Conservation (phyloP, 169 alveolate species). For the Plasmodium falciparum region DNA sequence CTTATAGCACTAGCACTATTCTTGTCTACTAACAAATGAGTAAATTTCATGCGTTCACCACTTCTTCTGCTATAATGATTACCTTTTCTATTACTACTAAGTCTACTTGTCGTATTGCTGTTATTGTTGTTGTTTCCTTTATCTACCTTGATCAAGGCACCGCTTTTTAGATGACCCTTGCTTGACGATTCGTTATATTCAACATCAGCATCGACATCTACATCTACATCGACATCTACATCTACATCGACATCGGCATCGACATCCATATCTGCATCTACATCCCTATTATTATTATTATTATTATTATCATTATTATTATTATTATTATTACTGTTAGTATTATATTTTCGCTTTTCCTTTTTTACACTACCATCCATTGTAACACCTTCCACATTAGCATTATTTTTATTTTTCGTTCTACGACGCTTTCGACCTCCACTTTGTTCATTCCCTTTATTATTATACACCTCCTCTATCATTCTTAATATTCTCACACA, state of each 20-base stretch:
- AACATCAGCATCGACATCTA: too few species aligned
- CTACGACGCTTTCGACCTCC: conserved; percentile 27
- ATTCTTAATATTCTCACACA: conserved; percentile 84
- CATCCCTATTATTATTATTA: not conserved
- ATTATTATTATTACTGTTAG: not conserved
- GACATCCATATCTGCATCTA: not conserved
- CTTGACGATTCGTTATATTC: too few species aligned
- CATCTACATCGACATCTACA: not conserved
- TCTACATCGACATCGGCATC: too few species aligned
- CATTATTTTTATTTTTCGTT: conserved; percentile 5
- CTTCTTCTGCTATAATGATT: conserved; percentile 24
- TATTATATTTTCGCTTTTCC: not conserved
- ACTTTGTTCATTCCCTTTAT: conserved; percentile 20
- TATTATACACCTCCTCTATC: conserved; percentile 74
- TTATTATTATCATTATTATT: not conserved
- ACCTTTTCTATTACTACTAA: conserved; percentile 10
- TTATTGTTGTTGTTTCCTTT: not conserved
- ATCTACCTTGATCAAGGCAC: too few species aligned
- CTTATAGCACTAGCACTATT: not conserved
- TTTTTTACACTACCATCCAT: not conserved
- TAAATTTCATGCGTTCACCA: conserved; percentile 19
- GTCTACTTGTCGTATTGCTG: not conserved
- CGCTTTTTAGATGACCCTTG: too few species aligned
- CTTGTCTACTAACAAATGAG: not conserved
- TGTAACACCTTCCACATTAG: not conserved